Percentiles rank a stretch among this genome's conserved stretches.
phyloP scores from a whole-genome alignment of 257 asterid species.

The Solanum dulcamara region DNA sequence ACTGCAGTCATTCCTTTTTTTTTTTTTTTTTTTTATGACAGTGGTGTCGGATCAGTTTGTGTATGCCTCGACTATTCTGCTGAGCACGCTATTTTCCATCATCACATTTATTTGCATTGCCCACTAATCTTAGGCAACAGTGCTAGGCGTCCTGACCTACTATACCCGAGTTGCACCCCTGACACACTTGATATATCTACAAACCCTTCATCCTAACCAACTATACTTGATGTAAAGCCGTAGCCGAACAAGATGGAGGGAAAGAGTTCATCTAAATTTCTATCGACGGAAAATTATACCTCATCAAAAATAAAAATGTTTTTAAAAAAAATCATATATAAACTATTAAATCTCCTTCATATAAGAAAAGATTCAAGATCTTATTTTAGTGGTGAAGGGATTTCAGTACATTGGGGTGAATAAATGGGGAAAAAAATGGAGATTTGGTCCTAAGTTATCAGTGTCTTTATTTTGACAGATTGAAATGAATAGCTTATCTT shows the following conservation, averaged over 20 bases:
- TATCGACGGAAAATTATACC: not conserved
- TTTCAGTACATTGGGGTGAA: too few relatives aligned
- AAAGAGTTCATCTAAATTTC: not conserved
- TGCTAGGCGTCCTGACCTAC: not conserved
- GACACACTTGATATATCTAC: not conserved
- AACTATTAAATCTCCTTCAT: not conserved
- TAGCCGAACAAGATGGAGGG: not conserved
- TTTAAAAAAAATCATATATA: not conserved
- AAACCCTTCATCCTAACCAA: not conserved
- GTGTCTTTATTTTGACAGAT: not conserved
- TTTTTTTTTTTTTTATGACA: not conserved
- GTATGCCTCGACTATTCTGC: not conserved
- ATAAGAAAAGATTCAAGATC: not conserved
- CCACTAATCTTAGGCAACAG: not conserved
- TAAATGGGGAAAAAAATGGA: too few relatives aligned
- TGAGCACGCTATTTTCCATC: too few relatives aligned
- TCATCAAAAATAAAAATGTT: not conserved
- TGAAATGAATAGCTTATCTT: not conserved
- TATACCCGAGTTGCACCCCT: not conserved
- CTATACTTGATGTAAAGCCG: not conserved
- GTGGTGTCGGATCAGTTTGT: not conserved
- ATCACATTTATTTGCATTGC: too few relatives aligned
- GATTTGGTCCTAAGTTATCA: too few relatives aligned
- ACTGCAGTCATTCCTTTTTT: not conserved
- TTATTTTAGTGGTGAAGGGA: not conserved